Base-by-base conservation (phyloP, 1,284 basidiomycete genomes). In the Moniliella sp. region DNA sequence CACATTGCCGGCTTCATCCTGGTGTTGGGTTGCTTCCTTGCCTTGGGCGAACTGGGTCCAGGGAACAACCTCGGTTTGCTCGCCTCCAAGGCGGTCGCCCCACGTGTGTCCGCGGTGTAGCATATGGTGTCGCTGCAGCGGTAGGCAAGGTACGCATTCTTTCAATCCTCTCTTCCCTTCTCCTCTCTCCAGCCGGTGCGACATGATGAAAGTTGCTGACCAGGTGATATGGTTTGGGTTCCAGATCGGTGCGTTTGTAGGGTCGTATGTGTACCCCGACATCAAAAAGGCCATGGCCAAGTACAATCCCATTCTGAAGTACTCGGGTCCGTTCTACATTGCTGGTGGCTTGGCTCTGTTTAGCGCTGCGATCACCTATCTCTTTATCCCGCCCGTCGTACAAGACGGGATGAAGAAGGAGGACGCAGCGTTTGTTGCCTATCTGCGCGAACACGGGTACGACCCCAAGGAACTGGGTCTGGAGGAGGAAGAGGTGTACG, bases 21-120 rank as follows among this genome's bases (percentile, higher is more conserved):
- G 27, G 65, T 91, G 5, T 91, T 88, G 49, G 83, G 84, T 5
- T 72, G 91, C 33, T 94, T 91, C 70, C 58, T 88, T 35, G 74
- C 71, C 44, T 76, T 80, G 40, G 82, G 81, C 30, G 80, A 82
- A 62, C 61, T 80, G 59, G 88, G 55, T 1, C 39, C 49, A 0
- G 55, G 55, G 2, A 52, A 58, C 28, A 46, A 48, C 28, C 39
- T 58, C 9, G 55, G 55, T 19, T 40, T 52, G 8, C 36, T 55
- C 8, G 53, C 49, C 3, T 35, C 30, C 35, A 53, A 55, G 33
- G 42, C 44, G 0, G 39, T 37, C 14, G 46, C 43, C 12, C 49
- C 51, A 0, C 43, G 48, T 3, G 43, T 45, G 2, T 55, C 2
- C 32, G 54, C 21, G 55, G 53, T 3, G 39, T 36, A 0, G 45